Conservation (phyloP, 2,329 filamentous ascomycete genomes). For the Xylaria sp. region DNA sequence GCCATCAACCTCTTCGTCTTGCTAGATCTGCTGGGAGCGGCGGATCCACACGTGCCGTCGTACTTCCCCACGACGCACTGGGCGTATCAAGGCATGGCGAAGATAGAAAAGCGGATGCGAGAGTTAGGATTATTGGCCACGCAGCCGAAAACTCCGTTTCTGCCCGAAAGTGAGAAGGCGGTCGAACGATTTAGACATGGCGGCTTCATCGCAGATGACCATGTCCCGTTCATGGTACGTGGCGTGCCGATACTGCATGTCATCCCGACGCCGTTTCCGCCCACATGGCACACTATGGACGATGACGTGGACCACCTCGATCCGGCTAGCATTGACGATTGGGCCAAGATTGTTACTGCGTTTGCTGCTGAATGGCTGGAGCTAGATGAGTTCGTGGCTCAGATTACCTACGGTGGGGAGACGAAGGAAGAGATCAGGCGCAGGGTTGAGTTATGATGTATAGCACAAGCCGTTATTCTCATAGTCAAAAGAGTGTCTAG, state of each 20-base stretch:
- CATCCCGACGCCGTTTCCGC: conserved; percentile 85
- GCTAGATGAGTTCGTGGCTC: conserved; percentile 57
- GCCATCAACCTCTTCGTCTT: conserved; percentile 90
- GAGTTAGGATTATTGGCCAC: conserved; percentile 67
- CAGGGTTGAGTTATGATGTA: conserved; percentile 39
- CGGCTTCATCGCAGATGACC: conserved; percentile 80
- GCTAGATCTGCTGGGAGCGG: conserved; percentile 85
- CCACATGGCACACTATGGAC: conserved; percentile 85
- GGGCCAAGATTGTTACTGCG: conserved; percentile 83
- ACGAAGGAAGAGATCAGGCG: conserved; percentile 36
- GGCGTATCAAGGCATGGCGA: conserved; percentile 84
- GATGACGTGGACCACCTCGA: conserved; percentile 91
- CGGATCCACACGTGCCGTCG: conserved; percentile 77
- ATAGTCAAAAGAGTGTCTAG: neutral
- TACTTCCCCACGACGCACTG: conserved; percentile 93
- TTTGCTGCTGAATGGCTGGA: conserved; percentile 96
- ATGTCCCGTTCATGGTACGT: conserved; percentile 86
- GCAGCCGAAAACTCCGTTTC: conserved; percentile 64
- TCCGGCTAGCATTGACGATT: conserved; percentile 82
- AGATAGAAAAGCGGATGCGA: conserved; percentile 79
- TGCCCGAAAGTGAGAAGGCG: conserved; percentile 71
- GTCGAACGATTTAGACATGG: conserved; percentile 59
- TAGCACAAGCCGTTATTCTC: neutral
- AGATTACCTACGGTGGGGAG: conserved; percentile 27
- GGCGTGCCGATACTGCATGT: conserved; percentile 91